Conservation (phyloP, 2,329 filamentous ascomycete species). For the Sporothrix pallida region DNA sequence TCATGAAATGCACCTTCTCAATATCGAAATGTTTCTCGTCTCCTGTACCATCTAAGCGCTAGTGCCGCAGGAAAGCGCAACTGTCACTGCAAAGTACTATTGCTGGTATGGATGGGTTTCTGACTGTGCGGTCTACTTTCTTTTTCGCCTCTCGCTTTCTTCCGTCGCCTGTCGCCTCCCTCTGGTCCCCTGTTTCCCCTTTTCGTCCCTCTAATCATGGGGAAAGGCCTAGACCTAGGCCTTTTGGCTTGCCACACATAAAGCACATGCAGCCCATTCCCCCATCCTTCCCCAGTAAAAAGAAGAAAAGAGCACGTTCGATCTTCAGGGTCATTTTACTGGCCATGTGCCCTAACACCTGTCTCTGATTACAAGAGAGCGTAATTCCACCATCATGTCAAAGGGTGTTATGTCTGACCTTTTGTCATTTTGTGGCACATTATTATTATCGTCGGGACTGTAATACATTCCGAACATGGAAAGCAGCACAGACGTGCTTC, state of each 20-base stretch:
- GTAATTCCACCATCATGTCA: conserved; percentile 5
- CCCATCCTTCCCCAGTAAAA: not conserved
- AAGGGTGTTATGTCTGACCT: not conserved
- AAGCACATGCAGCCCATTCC: not conserved
- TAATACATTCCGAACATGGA: not conserved
- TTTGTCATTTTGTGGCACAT: not conserved
- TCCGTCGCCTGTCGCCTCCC: not conserved
- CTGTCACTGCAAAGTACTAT: not conserved
- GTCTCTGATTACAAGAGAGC: not conserved
- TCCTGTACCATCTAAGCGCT: not conserved
- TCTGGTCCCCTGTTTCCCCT: not conserved
- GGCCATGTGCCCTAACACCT: conserved; percentile 13
- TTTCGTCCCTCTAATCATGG: not conserved
- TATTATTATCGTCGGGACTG: not conserved
- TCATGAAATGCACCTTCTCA: not conserved
- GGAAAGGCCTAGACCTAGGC: not conserved
- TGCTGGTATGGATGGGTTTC: too few species aligned
- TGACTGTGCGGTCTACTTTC: not conserved
- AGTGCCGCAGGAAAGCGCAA: conserved; percentile 5
- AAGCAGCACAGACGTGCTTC: not conserved
- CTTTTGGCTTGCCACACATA: not conserved
- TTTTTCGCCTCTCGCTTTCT: not conserved
- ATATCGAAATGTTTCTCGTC: not conserved
- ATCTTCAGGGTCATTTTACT: not conserved
- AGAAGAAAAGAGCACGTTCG: not conserved